Base-by-base conservation (phyloP, 164 flowering plant species). In the Annona squamosa region DNA sequence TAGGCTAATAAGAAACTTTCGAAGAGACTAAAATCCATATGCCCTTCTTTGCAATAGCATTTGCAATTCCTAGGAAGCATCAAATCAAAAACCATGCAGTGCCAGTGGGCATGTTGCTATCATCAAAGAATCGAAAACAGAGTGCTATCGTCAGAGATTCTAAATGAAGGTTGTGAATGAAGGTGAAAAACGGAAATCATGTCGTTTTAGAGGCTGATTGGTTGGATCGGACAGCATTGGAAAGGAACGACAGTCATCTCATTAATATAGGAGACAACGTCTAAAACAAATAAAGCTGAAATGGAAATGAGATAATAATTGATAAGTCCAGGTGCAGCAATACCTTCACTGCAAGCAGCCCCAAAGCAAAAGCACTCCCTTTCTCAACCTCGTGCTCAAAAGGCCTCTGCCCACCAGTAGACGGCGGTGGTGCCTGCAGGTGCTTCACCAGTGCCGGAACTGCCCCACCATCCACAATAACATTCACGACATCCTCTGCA, bases 331-430 rank as follows among this genome's bases (percentile, higher is more conserved):
- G 48, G 10, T 12, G 4, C 70, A 12, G 19, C 48, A 67, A 64
- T 59, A 93, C 97, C 97, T 91, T 93, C 1, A 93, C 90, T 43
- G 98, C 94, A 26, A 93, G 93, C 70, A 91, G 93, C 5, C 98
- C 94, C 1, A 93, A 82, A 4, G 91, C 93, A 71, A 93, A 93
- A 7, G 97, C 97, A 69, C 93, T 83, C 41, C 91, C 97, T 72
- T 91, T 91, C 87, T 91, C 98, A 6, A 93, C 98, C 76, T 93
- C 98, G 47, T 89, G 94, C 84, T 91, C 98, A 65, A 78, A 81
- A 37, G 91, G 90, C 89, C 78, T 88, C 64, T 66, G 47, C 37
- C 68, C 75, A 7, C 68, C 90, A 47, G 77, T 67, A 1, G 5
- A 46, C 43, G 26, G 52, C 26, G 86, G 84, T 26, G 98, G 96